Evolutionary conservation across 768 basidiomycete genomes (phyloP), one percentile per base, ranked within the genome.

Genomic region (Coprinellus aureogranulatus): DNA sequence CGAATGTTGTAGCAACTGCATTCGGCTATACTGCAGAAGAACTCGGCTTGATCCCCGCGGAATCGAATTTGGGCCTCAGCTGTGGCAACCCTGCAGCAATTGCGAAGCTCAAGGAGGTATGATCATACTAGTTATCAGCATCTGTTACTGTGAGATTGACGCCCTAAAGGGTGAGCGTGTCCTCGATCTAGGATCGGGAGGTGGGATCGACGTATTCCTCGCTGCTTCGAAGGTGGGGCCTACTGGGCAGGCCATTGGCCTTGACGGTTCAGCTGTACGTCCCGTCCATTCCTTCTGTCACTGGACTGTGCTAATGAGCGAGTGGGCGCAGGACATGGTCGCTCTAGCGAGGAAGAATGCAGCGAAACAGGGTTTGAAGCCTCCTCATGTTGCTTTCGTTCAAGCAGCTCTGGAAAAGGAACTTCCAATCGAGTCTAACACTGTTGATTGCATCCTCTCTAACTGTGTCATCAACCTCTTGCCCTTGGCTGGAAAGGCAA

Each of bases 401-500:
- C 70, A 81, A 23, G 70, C 76, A 0, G 62, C 68, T 1, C 65
- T 82, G 25, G 73, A 75, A 0, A 74, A 78, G 22, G 64, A 76
- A 6, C 68, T 85, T 2, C 85, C 84, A 0, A 75, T 86, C 54
- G 65, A 69, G 41, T 73, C 78, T 4, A 66, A 72, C 53, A 74
- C 81, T 0, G 72, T 84, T 18, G 81, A 86, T 59, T 84, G 81
- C 57, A 69, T 87, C 16, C 60, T 84, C 5, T 84, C 83, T 5
- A 86, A 83, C 64, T 84, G 84, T 53, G 81, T 84, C 2, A 66
- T 85, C 64, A 83, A 84, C 62, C 65, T 82, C 2, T 61, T 85
- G 5, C 77, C 82, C 0, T 54, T 53, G 0, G 64, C 70, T 12
- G 78, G 75, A 2, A 85, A 81, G 61, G 65, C 61, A 3, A 65